Conservation (phyloP, 768 basidiomycete species). For the Mrakia blollopis region DNA sequence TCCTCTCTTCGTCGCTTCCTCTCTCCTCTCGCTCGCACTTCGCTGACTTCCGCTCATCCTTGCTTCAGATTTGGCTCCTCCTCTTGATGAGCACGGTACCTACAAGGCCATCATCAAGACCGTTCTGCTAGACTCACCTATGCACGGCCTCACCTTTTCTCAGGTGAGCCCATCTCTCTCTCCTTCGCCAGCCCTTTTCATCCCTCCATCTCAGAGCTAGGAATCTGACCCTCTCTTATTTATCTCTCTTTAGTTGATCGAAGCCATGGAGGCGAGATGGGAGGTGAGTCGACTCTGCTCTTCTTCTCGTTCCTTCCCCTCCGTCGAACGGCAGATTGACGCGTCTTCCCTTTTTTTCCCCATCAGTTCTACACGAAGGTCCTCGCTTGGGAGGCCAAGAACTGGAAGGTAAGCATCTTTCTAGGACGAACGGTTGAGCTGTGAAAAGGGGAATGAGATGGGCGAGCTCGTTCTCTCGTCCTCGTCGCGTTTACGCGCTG, state of each 20-base stretch:
- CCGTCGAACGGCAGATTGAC: not conserved
- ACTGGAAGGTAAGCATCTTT: not conserved
- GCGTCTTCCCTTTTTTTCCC: not conserved
- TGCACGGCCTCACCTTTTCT: not conserved
- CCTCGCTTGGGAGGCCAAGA: not conserved
- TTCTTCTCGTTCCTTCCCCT: not conserved
- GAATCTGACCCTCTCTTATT: not conserved
- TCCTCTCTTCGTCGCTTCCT: not conserved
- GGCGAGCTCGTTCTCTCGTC: not conserved
- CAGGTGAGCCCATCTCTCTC: not conserved
- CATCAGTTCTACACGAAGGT: not conserved
- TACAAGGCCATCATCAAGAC: not conserved
- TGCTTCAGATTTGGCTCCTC: not conserved
- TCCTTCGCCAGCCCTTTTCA: not conserved
- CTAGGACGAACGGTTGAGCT: not conserved
- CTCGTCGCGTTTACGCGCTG: not conserved
- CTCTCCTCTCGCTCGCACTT: not conserved
- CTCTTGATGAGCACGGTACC: not conserved
- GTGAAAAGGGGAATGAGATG: no score
- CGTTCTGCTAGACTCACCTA: not conserved
- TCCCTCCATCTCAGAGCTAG: not conserved
- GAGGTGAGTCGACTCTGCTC: not conserved
- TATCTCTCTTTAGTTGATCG: not conserved
- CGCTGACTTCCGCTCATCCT: not conserved
- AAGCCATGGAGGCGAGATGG: slow-evolving; percentile 2